Conservation (phyloP, 2,329 filamentous ascomycete species). For the Chaetomium olivaceum region DNA sequence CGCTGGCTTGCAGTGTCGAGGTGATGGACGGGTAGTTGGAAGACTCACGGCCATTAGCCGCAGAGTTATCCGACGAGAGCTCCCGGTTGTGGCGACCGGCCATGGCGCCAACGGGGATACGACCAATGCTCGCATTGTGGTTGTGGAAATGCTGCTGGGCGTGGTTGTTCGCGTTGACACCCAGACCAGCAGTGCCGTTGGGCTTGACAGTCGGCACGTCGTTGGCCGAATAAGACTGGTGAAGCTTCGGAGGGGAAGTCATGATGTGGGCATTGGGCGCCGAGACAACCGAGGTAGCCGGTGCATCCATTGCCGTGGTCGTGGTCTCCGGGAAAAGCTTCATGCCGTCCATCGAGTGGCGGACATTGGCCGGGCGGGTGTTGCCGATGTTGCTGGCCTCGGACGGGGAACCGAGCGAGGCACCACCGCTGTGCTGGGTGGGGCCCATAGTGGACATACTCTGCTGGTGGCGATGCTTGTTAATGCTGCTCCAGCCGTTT, state of each 20-base stretch:
- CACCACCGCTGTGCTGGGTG: constrained; percentile 41
- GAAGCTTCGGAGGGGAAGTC: constrained; percentile 70
- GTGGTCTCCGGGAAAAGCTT: constrained; percentile 52
- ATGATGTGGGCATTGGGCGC: constrained; percentile 55
- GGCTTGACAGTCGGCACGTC: constrained; percentile 85
- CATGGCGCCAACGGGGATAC: constrained; percentile 68
- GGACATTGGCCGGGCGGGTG: constrained; percentile 50
- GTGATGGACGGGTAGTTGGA: constrained; percentile 61
- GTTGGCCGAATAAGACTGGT: constrained; percentile 86
- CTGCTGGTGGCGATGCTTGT: constrained; percentile 68
- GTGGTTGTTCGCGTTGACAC: constrained; percentile 56
- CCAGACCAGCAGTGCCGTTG: constrained; percentile 49
- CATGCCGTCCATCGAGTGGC: constrained; percentile 59
- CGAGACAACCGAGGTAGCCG: constrained; percentile 41
- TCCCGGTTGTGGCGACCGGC: constrained; percentile 73
- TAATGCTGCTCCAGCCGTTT: constrained; percentile 63
- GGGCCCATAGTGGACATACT: constrained; percentile 53
- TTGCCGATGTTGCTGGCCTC: constrained; percentile 51
- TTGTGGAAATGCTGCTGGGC: constrained; percentile 68
- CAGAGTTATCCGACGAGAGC: constrained; percentile 55
- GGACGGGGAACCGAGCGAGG: constrained; percentile 41
- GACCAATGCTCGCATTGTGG: constrained; percentile 79
- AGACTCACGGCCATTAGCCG: constrained; percentile 47
- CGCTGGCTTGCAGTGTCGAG: constrained; percentile 76
- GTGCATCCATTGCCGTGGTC: constrained; percentile 40